These are phyloP conservation scores for Aureobasidium lini DNA, from an alignment of 2,329 filamentous ascomycete genomes.

Conservation along the genomic window DNA sequence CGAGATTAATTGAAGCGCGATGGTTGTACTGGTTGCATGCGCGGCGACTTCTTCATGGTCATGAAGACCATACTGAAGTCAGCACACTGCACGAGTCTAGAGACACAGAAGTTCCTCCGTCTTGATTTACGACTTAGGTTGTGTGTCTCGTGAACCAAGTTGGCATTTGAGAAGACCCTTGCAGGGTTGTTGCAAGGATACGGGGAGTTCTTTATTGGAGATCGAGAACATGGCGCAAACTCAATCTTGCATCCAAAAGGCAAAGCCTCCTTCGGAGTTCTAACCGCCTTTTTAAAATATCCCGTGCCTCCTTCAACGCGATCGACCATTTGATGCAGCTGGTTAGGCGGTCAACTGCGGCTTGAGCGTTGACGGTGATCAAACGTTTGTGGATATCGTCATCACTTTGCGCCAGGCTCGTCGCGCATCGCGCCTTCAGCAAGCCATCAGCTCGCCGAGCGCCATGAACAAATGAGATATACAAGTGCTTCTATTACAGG, in stretches of 20 bases:
- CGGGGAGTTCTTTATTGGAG: background rate
- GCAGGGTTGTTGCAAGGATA: slow-evolving; percentile 1
- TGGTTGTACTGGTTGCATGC: background rate
- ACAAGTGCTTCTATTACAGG: background rate
- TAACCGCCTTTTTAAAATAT: background rate
- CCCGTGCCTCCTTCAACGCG: background rate
- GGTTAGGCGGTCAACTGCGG: background rate
- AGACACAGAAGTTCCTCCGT: background rate
- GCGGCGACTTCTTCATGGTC: background rate
- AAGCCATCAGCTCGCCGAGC: background rate
- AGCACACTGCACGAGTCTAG: background rate
- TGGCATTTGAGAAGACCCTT: background rate
- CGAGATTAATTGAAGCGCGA: background rate
- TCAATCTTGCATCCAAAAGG: slow-evolving; percentile 12
- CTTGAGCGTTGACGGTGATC: background rate
- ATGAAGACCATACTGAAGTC: background rate
- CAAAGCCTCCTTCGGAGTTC: background rate
- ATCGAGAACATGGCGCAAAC: slow-evolving; percentile 9
- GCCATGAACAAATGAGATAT: background rate
- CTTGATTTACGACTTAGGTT: background rate
- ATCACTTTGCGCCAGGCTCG: background rate
- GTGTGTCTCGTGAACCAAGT: background rate
- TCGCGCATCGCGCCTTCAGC: background rate
- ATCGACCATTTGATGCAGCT: background rate
- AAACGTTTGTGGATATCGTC: background rate